Evolutionary conservation across 1,139 yeast genomes (phyloP).

Genomic region (Geotrichum histeridarum): DNA sequence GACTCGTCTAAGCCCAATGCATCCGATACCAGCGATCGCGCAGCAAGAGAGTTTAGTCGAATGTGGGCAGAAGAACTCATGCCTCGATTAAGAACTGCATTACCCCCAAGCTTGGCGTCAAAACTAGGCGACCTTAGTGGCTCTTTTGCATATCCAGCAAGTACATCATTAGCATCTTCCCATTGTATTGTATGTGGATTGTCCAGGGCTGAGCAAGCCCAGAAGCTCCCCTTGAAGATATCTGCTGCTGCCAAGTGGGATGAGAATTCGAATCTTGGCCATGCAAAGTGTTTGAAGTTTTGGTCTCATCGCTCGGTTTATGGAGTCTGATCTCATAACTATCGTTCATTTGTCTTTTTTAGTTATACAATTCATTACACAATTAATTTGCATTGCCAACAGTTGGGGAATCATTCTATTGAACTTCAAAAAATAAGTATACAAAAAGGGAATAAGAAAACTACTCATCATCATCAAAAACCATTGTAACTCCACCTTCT

Average conservation of each 20-base stretch:
- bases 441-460: background rate
- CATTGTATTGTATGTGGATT: constrained; percentile 12
- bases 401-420: background rate
- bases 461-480: background rate
- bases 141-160: background rate
- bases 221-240: background rate
- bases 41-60: constrained; percentile 16
- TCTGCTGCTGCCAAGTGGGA: constrained; percentile 1
- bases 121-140: constrained; percentile 1
- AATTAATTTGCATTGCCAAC: background rate
- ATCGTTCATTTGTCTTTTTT: too few species aligned
- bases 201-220: background rate
- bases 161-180: background rate
- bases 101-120: background rate
- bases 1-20: background rate
- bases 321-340: constrained; percentile 2
- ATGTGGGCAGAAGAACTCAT: constrained; percentile 16
- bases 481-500: background rate
- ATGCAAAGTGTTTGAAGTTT: constrained; percentile 18
- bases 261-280: constrained; percentile 12
- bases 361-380: too few species aligned
- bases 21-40: constrained; percentile 16
- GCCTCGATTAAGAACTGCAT: constrained; percentile 18
- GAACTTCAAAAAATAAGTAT: background rate
- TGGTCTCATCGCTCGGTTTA: constrained; percentile 16